Base-by-base conservation (phyloP, 1,284 basidiomycete species). In the Acaromyces ingoldii region DNA sequence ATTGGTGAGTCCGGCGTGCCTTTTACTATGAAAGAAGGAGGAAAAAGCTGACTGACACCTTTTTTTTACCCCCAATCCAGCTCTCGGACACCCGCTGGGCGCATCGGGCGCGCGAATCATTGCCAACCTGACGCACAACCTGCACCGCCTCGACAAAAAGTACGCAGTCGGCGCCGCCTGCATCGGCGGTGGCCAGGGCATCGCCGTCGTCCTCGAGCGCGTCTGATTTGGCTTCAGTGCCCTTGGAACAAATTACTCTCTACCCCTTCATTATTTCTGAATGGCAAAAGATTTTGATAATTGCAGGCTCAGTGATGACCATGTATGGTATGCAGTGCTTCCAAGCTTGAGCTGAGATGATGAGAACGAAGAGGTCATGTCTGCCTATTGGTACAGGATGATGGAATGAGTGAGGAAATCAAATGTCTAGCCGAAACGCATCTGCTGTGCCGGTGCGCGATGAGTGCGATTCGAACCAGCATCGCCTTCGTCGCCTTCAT, bases 131-230 rank as follows among this genome's bases (percentile, higher is more conserved):
- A 77, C 78, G 2, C 80, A 81, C 75, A 81, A 81, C 69, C 66
- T 82, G 30, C 74, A 76, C 67, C 71, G 80, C 30, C 67, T 81
- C 22, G 72, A 81, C 62, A 80, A 81, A 73, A 76, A 77, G 58
- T 81, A 80, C 68, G 81, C 79, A 7, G 65, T 82, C 21, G 81
- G 81, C 7, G 77, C 79, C 0, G 81, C 81, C 15, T 82, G 81
- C 74, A 82, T 82, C 57, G 81, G 80, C 41, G 72, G 72, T 25
- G 78, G 78, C 2, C 78, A 79, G 62, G 78, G 77, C 17, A 77
- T 78, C 51, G 78, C 78, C 1, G 66, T 79, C 41, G 63, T 79
- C 33, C 61, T 78, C 26, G 78, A 79, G 57, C 19, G 42, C 19
- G 42, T 45, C 24, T 45, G 34, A n/a, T n/a, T n/a, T n/a, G n/a